These are phyloP conservation scores for Thermoascus crustaceus DNA, from an alignment of 2,329 filamentous ascomycete genomes.

Conservation along the genomic window DNA sequence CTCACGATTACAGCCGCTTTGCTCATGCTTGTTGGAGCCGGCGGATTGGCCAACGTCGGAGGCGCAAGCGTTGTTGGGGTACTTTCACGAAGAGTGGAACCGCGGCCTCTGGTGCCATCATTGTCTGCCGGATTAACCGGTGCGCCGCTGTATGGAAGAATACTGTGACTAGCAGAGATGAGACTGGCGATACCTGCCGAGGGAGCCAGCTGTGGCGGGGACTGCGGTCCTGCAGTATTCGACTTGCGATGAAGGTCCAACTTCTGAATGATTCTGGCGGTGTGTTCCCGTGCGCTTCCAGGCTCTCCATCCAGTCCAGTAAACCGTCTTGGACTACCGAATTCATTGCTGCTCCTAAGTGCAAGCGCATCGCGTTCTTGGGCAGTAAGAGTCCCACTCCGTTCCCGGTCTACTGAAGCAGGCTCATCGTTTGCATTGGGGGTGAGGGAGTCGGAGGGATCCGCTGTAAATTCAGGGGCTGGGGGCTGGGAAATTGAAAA, in stretches of 20 bases:
- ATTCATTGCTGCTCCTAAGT: slow-evolving; percentile 64
- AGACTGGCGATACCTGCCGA: slow-evolving; percentile 70
- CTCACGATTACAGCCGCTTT: slow-evolving; percentile 74
- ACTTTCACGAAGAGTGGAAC: slow-evolving; percentile 34
- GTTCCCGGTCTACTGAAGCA: slow-evolving; percentile 55
- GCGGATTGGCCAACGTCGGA: slow-evolving; percentile 71
- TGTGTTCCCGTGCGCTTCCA: slow-evolving; percentile 70
- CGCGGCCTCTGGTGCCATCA: slow-evolving; percentile 27
- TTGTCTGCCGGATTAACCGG: slow-evolving; percentile 30
- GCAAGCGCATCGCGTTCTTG: slow-evolving; percentile 53
- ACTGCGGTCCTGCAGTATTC: slow-evolving; percentile 46
- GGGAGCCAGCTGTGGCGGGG: slow-evolving; percentile 33
- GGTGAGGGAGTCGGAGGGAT: slow-evolving; percentile 58
- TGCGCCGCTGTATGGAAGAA: slow-evolving; percentile 57
- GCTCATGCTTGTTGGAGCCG: slow-evolving; percentile 76
- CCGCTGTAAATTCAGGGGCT: slow-evolving; percentile 84
- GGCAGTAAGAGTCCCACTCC: slow-evolving; percentile 56
- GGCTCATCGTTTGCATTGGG: slow-evolving; percentile 48
- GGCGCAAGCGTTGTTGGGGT: slow-evolving; percentile 65
- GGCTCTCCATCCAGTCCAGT: slow-evolving; percentile 54
- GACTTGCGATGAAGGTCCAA: slow-evolving; percentile 80
- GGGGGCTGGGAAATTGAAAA: slow-evolving; percentile 88
- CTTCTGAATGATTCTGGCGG: slow-evolving; percentile 83
- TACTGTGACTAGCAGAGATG: slow-evolving; percentile 74
- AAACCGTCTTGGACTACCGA: slow-evolving; percentile 42